Conservation (phyloP, 2,329 filamentous ascomycete species). For the Cladosporium cucumerinum region DNA sequence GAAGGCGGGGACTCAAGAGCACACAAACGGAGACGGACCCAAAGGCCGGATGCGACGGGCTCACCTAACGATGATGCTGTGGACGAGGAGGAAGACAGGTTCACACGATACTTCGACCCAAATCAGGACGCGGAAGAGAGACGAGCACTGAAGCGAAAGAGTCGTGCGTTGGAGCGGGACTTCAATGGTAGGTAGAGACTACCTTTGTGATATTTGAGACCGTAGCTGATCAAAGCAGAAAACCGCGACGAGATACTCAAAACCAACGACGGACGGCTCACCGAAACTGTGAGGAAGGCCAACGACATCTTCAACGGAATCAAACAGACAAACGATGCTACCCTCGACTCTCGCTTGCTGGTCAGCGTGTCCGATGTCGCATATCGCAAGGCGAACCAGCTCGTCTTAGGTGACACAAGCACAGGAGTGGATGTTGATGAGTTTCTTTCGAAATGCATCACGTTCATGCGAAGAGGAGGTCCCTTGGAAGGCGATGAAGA, state of each 20-base stretch:
- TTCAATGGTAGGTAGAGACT: conserved; percentile 51
- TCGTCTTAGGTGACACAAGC: conserved; percentile 68
- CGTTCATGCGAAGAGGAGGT: conserved; percentile 71
- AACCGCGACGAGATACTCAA: conserved; percentile 69
- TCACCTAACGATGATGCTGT: conserved; percentile 25
- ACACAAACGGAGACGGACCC: conserved; percentile 29
- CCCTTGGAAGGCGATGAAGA: conserved; percentile 49
- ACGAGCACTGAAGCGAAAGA: conserved; percentile 64
- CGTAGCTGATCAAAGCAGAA: conserved; percentile 47
- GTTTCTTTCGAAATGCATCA: conserved; percentile 84
- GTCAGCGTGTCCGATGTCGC: conserved; percentile 77
- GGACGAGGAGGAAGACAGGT: conserved; percentile 30
- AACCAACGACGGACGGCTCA: conserved; percentile 50
- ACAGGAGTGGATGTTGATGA: conserved; percentile 85
- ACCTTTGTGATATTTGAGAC: not conserved
- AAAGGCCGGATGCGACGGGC: not conserved
- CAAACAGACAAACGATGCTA: conserved; percentile 81
- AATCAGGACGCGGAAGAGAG: conserved; percentile 75
- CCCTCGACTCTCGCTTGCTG: conserved; percentile 82
- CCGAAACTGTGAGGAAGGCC: conserved; percentile 28
- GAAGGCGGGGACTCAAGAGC: conserved; percentile 19
- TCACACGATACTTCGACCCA: conserved; percentile 65
- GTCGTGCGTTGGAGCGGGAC: conserved; percentile 64
- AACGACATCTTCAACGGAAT: conserved; percentile 65
- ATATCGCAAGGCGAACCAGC: conserved; percentile 70